phyloP scores from a whole-genome alignment of 805 yeast species.

The Lipomyces starkeyi region DNA sequence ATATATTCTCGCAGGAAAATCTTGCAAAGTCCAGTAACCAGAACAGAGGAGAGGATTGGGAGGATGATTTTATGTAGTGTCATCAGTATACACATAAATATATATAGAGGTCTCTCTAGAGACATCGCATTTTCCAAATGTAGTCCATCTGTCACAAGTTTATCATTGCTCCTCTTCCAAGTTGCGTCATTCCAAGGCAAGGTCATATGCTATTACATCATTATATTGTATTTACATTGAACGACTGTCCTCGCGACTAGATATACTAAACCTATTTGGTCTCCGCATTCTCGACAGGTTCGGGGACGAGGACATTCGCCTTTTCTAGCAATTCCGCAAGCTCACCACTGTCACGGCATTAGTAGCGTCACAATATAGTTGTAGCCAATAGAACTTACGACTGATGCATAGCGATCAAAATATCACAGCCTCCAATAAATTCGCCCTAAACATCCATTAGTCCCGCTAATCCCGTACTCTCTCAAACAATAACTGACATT shows the following conservation, averaged over 20 bases:
- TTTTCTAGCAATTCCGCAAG: constrained; percentile 81
- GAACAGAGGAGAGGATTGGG: constrained; percentile 58
- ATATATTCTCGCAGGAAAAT: constrained; percentile 56
- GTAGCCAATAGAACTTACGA: constrained; percentile 38
- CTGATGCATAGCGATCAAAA: constrained; percentile 87
- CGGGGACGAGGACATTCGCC: constrained; percentile 62
- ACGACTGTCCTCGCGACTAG: not conserved
- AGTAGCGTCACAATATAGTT: not conserved
- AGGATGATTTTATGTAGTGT: constrained; percentile 60
- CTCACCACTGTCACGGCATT: constrained; percentile 65
- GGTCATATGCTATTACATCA: not conserved
- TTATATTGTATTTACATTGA: not conserved
- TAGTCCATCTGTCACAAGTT: too few relatives aligned
- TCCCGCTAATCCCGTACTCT: not conserved
- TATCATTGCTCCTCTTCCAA: not conserved
- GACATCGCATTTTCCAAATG: too few relatives aligned
- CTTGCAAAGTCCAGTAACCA: constrained; percentile 54
- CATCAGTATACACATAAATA: not conserved
- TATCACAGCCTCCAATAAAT: constrained; percentile 97
- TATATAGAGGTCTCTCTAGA: not conserved
- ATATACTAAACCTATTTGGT: not conserved
- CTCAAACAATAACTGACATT: constrained; percentile 38
- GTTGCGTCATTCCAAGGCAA: not conserved
- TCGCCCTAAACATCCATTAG: constrained; percentile 57
- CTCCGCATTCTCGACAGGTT: not conserved